These are phyloP conservation scores for Lantana camara DNA, from an alignment of 257 asterid species.

Conservation along the genomic window DNA sequence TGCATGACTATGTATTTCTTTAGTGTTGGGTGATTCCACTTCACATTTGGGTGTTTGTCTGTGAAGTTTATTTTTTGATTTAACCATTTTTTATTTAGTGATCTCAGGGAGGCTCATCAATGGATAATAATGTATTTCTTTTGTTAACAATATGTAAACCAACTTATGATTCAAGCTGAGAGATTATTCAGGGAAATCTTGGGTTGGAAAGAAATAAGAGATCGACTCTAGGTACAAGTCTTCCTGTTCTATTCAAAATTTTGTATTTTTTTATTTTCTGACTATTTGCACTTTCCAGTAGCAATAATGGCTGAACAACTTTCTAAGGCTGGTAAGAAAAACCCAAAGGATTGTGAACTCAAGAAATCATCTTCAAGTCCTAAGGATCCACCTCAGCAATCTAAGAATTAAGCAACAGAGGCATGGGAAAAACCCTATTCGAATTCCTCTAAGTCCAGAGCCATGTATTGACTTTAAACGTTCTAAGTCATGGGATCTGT, in stretches of 20 bases:
- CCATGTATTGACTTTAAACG: slow-evolving; percentile 47
- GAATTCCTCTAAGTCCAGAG: slow-evolving; percentile 61
- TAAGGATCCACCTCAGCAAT: slow-evolving; percentile 59
- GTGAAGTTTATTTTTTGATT: not conserved
- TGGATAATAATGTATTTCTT: not conserved
- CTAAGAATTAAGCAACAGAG: slow-evolving; percentile 64
- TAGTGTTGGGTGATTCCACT: not conserved
- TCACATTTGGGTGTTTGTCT: not conserved
- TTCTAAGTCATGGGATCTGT: slow-evolving; percentile 63
- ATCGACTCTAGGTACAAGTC: not conserved
- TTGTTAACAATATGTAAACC: not conserved
- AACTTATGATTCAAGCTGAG: not conserved
- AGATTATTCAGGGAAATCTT: slow-evolving; percentile 8
- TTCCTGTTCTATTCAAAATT: not conserved
- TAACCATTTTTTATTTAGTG: slow-evolving; percentile 4
- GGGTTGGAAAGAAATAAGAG: not conserved
- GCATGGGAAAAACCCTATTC: slow-evolving; percentile 68
- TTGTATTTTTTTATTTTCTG: not conserved
- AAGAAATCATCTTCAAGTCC: slow-evolving; percentile 57
- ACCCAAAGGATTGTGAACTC: slow-evolving; percentile 48
- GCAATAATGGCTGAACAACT: slow-evolving; percentile 53
- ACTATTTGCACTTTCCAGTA: not conserved
- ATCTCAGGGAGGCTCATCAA: slow-evolving; percentile 1
- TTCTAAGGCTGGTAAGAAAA: slow-evolving; percentile 50
- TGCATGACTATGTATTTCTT: not conserved